A percentile compares a stretch with the other conserved stretches of the same genome.
phyloP scores from a whole-genome alignment of 2,329 filamentous ascomycete species.

The Didymellaceae sp. region DNA sequence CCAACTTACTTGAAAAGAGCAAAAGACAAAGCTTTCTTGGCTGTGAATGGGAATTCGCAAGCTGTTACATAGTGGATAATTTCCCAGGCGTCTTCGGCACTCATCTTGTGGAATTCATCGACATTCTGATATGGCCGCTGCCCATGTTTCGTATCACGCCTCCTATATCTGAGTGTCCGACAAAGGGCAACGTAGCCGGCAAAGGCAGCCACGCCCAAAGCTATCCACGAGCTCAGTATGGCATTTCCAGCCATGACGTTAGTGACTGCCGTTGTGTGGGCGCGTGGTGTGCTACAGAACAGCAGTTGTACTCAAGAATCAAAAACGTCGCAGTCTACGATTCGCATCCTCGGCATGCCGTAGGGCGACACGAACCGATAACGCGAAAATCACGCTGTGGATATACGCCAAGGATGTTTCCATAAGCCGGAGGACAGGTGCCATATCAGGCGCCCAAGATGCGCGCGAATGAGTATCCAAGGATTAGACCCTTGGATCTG shows the following conservation, averaged over 20 bases:
- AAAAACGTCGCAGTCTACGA: background rate
- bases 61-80: conserved; percentile 56
- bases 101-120: conserved; percentile 60
- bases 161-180: conserved; percentile 46
- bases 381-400: background rate
- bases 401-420: background rate
- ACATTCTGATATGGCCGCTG: conserved; percentile 55
- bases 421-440: background rate
- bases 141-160: conserved; percentile 49
- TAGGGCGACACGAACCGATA: background rate
- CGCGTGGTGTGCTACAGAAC: background rate
- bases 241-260: background rate
- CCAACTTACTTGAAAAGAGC: conserved; percentile 59
- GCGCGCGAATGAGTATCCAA: background rate
- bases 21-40: conserved; percentile 61
- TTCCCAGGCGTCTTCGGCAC: conserved; percentile 58
- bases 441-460: conserved; percentile 5
- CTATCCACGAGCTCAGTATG: conserved; percentile 2
- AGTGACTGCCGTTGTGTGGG: background rate
- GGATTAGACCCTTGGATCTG: background rate
- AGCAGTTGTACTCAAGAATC: background rate
- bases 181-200: conserved; percentile 44
- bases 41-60: conserved; percentile 64
- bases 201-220: conserved; percentile 17
- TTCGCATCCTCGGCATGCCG: background rate